phyloP scores from a whole-genome alignment of 2,329 filamentous ascomycete genomes.

The Fusarium secorum region DNA sequence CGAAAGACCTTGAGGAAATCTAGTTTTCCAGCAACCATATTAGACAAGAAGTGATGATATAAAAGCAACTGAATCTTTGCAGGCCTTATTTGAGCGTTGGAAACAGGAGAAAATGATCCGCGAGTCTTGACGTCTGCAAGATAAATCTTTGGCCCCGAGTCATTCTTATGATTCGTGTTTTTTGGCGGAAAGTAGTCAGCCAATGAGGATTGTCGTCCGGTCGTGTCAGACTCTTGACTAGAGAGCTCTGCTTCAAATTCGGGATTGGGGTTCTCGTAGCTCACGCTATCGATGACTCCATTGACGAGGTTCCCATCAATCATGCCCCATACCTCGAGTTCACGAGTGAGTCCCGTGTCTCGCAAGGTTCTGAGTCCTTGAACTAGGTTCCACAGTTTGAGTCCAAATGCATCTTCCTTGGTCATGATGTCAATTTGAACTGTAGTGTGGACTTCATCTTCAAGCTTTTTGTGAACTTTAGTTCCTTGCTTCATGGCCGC shows the following conservation, averaged over 20 bases:
- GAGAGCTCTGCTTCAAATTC: slow-evolving; percentile 69
- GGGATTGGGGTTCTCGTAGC: slow-evolving; percentile 76
- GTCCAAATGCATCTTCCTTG: slow-evolving; percentile 82
- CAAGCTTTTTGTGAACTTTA: slow-evolving; percentile 80
- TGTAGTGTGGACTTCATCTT: slow-evolving; percentile 83
- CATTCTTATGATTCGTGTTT: not conserved
- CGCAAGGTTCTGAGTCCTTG: slow-evolving; percentile 80
- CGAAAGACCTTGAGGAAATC: slow-evolving; percentile 73
- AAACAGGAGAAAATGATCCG: slow-evolving; percentile 68
- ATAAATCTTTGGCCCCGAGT: slow-evolving; percentile 60
- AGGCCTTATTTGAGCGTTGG: slow-evolving; percentile 73
- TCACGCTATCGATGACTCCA: slow-evolving; percentile 88
- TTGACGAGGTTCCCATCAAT: slow-evolving; percentile 84
- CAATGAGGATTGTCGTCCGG: slow-evolving; percentile 50
- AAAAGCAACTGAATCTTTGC: slow-evolving; percentile 88
- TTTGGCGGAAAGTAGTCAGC: slow-evolving; percentile 51
- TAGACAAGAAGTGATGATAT: slow-evolving; percentile 84
- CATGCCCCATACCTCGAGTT: slow-evolving; percentile 85
- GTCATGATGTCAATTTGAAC: slow-evolving; percentile 76
- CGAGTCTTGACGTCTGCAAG: slow-evolving; percentile 91
- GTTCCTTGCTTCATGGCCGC: slow-evolving; percentile 85
- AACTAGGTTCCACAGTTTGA: slow-evolving; percentile 90
- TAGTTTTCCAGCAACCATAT: slow-evolving; percentile 75
- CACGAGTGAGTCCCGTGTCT: slow-evolving; percentile 75
- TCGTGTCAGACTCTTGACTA: slow-evolving; percentile 43